Conservation (phyloP, 352 stramenopile genomes). For the Phytophthora pisi region DNA sequence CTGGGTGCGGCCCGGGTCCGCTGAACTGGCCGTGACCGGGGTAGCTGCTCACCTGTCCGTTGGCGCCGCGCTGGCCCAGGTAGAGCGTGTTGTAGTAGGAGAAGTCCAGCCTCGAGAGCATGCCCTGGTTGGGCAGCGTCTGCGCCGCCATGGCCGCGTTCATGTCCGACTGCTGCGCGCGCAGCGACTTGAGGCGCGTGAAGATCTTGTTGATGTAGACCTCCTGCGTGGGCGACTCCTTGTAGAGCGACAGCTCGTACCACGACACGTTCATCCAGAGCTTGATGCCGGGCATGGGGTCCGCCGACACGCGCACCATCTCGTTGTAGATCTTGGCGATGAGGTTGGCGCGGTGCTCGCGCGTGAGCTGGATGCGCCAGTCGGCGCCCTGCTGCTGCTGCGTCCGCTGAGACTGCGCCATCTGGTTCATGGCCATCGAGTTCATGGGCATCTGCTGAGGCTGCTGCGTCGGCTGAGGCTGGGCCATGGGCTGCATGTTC, state of each 20-base stretch:
- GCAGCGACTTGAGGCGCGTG: constrained; percentile 80
- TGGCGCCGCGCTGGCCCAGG: constrained; percentile 40
- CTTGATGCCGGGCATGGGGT: constrained; percentile 81
- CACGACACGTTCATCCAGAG: constrained; percentile 91
- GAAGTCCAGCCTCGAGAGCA: constrained; percentile 80
- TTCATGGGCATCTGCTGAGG: constrained; percentile 29
- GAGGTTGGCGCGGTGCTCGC: constrained; percentile 81
- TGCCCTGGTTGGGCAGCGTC: constrained; percentile 69
- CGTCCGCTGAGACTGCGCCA: constrained; percentile 24
- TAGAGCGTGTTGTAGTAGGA: constrained; percentile 83
- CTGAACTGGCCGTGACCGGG: constrained; percentile 48
- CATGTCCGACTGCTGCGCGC: constrained; percentile 76
- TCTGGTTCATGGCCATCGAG: constrained; percentile 34
- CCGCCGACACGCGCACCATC: constrained; percentile 80
- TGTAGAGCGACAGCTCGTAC: constrained; percentile 88
- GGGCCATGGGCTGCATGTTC: constrained; percentile 34
- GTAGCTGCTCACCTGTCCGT: constrained; percentile 42
- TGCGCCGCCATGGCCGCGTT: constrained; percentile 70
- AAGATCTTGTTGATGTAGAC: constrained; percentile 92
- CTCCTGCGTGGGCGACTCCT: constrained; percentile 85
- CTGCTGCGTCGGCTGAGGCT: constrained; percentile 7
- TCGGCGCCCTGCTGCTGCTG: constrained; percentile 31
- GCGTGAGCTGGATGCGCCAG: constrained; percentile 81
- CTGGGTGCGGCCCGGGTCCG: constrained; percentile 31
- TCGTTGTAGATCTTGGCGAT: constrained; percentile 91